Evolutionary conservation across 345 rosid genomes (phyloP).

Genomic region (Kandelia obovata): DNA sequence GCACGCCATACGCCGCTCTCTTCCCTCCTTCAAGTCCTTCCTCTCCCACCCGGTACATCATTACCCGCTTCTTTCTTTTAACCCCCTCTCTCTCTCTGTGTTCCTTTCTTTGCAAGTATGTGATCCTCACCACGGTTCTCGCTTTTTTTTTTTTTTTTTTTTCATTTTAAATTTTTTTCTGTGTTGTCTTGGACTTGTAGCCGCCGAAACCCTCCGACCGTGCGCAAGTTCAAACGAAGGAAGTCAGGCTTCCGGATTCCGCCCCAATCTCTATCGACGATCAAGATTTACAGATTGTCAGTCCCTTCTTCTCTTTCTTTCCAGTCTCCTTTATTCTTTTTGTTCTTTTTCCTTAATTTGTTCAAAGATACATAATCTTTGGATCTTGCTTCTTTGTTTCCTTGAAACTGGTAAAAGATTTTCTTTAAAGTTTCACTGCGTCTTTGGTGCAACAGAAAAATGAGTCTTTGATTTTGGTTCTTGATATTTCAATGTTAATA

Average conservation of each 20-base stretch:
- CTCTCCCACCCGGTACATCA: constrained; percentile 61
- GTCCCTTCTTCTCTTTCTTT: constrained; percentile 14
- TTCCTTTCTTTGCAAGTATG: not conserved
- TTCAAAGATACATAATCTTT: too few relatives aligned
- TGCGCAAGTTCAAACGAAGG: constrained; percentile 69
- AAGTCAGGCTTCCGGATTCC: constrained; percentile 88
- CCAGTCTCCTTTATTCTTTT: not conserved
- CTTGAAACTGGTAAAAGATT: too few relatives aligned
- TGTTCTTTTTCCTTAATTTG: too few relatives aligned
- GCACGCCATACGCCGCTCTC: constrained; percentile 72
- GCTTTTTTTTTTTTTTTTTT: not conserved
- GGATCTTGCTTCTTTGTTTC: too few relatives aligned
- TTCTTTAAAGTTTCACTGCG: too few relatives aligned
- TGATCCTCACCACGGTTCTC: too few relatives aligned
- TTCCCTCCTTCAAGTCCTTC: constrained; percentile 57
- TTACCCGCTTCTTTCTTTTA: not conserved
- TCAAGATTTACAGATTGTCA: constrained; percentile 83
- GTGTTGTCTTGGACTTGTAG: constrained; percentile 26
- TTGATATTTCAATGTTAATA: too few relatives aligned
- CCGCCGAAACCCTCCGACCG: constrained; percentile 76
- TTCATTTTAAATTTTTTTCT: not conserved
- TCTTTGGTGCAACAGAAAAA: too few relatives aligned
- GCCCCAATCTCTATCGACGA: constrained; percentile 74
- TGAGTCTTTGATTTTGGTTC: too few relatives aligned
- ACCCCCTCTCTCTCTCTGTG: not conserved